These are phyloP conservation scores for Platanus orientalis DNA, from an alignment of 164 flowering plant genomes.

Conservation along the genomic window DNA sequence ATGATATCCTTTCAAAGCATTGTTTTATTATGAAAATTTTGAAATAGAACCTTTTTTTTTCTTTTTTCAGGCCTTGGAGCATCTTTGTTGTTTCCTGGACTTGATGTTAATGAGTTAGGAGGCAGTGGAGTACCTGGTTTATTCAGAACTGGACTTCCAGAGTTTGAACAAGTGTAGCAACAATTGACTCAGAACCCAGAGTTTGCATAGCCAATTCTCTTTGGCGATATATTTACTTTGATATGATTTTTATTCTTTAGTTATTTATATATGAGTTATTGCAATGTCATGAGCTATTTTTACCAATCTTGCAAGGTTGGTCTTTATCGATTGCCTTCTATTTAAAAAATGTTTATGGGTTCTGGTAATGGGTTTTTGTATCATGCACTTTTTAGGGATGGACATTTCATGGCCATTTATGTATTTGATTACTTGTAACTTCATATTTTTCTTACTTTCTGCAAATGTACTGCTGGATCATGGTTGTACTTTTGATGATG, in stretches of 20 bases:
- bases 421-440: background rate
- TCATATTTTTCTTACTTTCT: background rate
- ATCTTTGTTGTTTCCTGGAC: conserved; percentile 62
- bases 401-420: no score
- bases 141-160: conserved; percentile 45
- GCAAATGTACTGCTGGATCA: background rate
- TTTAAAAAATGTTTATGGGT: background rate
- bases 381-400: background rate
- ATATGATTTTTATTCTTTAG: no score
- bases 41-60: no score
- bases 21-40: no score
- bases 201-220: no score
- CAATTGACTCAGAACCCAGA: conserved; percentile 45
- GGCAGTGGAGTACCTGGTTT: conserved; percentile 50
- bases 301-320: no score
- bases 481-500: background rate
- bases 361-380: background rate
- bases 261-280: no score
- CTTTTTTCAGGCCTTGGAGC: conserved; percentile 46
- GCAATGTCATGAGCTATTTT: no score
- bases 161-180: conserved; percentile 47
- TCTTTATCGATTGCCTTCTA: background rate
- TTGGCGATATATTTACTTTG: no score
- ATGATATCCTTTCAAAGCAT: no score
- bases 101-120: conserved; percentile 43